phyloP scores from a whole-genome alignment of 352 stramenopile genomes.

The Phytophthora pluvialis region DNA sequence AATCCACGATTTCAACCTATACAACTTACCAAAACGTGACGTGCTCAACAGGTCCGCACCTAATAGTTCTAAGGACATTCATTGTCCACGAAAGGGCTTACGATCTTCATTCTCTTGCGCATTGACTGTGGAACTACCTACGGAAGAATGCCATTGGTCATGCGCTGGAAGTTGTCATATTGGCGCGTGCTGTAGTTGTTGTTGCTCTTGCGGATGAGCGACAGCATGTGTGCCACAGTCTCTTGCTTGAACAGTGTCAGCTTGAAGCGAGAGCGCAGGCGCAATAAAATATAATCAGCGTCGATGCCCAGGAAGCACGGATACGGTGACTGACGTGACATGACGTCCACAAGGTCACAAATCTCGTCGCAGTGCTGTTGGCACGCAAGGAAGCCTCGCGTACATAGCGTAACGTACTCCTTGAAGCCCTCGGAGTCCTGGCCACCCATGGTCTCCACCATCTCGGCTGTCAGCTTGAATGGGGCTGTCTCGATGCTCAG shows the following conservation, averaged over 20 bases:
- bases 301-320: conserved; percentile 94
- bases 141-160: conserved; percentile 93
- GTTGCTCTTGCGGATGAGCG: conserved; percentile 92
- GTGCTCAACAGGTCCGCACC: conserved; percentile 7
- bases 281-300: conserved; percentile 84
- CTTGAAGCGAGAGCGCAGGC: conserved; percentile 90
- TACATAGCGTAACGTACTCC: conserved; percentile 98
- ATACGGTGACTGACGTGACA: conserved; percentile 95
- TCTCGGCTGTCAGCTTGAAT: conserved; percentile 99
- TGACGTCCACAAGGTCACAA: conserved; percentile 97
- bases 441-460: conserved; percentile 98
- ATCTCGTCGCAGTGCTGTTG: conserved; percentile 96
- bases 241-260: conserved; percentile 88
- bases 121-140: conserved; percentile 40
- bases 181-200: conserved; percentile 93
- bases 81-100: conserved; percentile 10
- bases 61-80: conserved; percentile 31
- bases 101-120: conserved; percentile 15
- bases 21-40: conserved; percentile 25
- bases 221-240: conserved; percentile 90
- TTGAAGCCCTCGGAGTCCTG: conserved; percentile 92
- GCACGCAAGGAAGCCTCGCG: conserved; percentile 96
- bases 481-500: conserved; percentile 99
- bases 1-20: conserved; percentile 8
- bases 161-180: conserved; percentile 95